phyloP scores from a whole-genome alignment of 2,329 filamentous ascomycete genomes.

The Alternaria brassicicola region DNA sequence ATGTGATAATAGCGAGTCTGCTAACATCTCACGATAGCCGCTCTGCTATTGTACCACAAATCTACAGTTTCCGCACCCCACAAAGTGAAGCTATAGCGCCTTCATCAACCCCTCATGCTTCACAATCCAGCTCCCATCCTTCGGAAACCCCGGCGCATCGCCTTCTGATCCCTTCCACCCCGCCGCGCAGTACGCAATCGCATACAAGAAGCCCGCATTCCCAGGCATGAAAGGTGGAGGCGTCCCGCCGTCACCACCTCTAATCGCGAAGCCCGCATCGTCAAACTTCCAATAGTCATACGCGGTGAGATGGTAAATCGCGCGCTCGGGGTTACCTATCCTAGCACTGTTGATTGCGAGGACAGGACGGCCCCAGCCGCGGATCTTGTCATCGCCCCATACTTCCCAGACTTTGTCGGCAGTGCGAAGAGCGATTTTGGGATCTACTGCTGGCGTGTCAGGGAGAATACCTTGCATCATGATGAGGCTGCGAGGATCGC shows the following conservation, averaged over 20 bases:
- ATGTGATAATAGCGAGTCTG: too few relatives aligned
- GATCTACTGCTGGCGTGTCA: constrained; percentile 30
- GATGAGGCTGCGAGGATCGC: constrained; percentile 36
- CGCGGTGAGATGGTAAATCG: constrained; percentile 53
- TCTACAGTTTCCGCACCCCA: background rate
- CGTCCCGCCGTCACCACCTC: constrained; percentile 59
- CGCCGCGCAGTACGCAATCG: constrained; percentile 61
- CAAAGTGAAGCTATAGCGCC: constrained; percentile 10
- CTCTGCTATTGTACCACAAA: too few relatives aligned
- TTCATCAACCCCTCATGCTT: constrained; percentile 31
- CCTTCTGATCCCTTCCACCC: constrained; percentile 58
- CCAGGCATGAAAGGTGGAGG: constrained; percentile 64
- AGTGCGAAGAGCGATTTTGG: constrained; percentile 30
- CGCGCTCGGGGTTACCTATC: constrained; percentile 28
- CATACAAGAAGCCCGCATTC: constrained; percentile 57
- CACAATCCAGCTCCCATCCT: constrained; percentile 29
- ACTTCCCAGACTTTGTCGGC: constrained; percentile 34
- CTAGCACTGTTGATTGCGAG: constrained; percentile 39
- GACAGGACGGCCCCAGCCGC: constrained; percentile 41
- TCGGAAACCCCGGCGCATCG: constrained; percentile 30
- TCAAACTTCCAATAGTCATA: constrained; percentile 61
- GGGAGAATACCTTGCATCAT: constrained; percentile 39
- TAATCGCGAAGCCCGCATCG: constrained; percentile 59
- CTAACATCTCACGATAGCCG: too few relatives aligned
- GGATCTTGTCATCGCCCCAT: constrained; percentile 39